A percentile compares a stretch with the other conserved stretches of the same genome.
Conservation (phyloP, 1,284 basidiomycete species). For the Fomes fomentarius region DNA sequence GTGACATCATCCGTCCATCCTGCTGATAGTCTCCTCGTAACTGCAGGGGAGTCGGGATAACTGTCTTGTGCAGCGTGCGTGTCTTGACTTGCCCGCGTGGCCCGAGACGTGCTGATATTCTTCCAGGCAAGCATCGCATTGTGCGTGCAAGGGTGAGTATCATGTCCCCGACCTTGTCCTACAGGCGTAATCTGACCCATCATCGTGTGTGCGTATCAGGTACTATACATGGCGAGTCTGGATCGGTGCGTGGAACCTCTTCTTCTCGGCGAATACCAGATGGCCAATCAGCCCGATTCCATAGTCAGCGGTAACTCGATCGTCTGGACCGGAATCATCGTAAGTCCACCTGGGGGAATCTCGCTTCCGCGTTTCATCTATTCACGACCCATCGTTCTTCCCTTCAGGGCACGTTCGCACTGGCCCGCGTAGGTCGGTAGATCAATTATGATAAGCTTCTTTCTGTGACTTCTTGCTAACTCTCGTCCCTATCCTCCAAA, state of each 20-base stretch:
- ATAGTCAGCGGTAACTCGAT: constrained; percentile 21
- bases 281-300: not conserved
- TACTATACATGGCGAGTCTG: constrained; percentile 24
- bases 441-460: not conserved
- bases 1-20: not conserved
- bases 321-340: constrained; percentile 16
- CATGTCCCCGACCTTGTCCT: not conserved
- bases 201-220: constrained; percentile 5
- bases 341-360: too few relatives aligned
- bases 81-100: not conserved
- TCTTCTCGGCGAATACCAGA: not conserved
- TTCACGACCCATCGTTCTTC: not conserved
- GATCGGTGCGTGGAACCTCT: too few relatives aligned
- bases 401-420: constrained; percentile 16
- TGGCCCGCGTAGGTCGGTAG: constrained; percentile 19
- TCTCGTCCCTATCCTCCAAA: not conserved
- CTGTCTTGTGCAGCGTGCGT: constrained; percentile 20
- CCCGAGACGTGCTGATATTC: not conserved
- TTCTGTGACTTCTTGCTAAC: not conserved
- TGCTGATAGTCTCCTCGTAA: not conserved
- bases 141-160: constrained; percentile 22
- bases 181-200: not conserved
- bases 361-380: not conserved
- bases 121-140: constrained; percentile 18
- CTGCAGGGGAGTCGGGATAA: constrained; percentile 20